These are phyloP conservation scores for Hanseniaspora nectarophila DNA, from an alignment of 805 yeast species.

Conservation along the genomic window DNA sequence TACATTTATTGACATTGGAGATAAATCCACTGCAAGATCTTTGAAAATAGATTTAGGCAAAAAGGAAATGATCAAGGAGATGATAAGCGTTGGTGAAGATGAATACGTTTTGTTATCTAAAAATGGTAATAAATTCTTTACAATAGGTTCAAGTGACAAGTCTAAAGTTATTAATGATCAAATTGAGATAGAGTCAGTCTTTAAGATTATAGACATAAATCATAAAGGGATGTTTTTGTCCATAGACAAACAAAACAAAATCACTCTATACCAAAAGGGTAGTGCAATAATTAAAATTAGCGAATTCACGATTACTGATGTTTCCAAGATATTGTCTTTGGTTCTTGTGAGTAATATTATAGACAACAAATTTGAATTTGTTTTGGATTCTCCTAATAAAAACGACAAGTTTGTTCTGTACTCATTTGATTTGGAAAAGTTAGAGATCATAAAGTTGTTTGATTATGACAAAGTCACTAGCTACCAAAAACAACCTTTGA, in stretches of 20 bases:
- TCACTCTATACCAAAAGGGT: neutral
- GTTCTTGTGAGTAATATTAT: neutral
- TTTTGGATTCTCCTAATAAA: constrained; percentile 6
- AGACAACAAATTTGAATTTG: neutral
- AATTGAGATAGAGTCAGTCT: neutral
- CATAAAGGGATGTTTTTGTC: neutral
- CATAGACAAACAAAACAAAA: neutral
- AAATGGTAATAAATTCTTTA: neutral
- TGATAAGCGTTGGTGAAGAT: neutral
- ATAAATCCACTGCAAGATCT: neutral
- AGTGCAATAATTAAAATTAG: neutral
- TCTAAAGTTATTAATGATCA: neutral
- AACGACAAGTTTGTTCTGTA: neutral
- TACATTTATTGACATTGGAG: constrained; percentile 37
- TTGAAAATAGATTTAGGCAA: neutral
- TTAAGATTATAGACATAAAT: neutral
- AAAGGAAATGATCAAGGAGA: constrained; percentile 2
- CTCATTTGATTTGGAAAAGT: neutral
- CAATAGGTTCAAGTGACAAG: neutral
- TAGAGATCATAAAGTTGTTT: neutral
- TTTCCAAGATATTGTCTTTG: neutral
- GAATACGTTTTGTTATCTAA: neutral
- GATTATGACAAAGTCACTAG: neutral
- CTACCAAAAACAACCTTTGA: neutral
- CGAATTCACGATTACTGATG: neutral